phyloP scores from a whole-genome alignment of 2,329 filamentous ascomycete genomes.

The Arthrobotrys conoides region DNA sequence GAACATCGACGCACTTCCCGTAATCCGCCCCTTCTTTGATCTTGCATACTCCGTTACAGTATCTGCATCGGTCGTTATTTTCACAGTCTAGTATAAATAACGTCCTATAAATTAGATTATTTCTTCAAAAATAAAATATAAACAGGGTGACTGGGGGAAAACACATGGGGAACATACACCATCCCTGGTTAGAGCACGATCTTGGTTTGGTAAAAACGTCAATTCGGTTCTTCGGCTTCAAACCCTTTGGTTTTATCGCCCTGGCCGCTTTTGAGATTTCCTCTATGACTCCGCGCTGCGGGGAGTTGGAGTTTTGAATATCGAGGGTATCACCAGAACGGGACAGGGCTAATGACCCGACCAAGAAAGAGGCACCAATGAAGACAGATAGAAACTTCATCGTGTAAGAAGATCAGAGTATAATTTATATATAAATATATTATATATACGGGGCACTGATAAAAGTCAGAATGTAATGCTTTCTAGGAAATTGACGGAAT shows the following conservation, averaged over 20 bases:
- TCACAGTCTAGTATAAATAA: neutral
- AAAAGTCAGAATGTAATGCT: neutral
- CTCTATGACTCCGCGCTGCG: neutral
- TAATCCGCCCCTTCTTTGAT: neutral
- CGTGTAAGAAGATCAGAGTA: neutral
- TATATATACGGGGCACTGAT: neutral
- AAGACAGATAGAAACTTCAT: slow-evolving; percentile 14
- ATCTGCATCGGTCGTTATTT: slow-evolving; percentile 11
- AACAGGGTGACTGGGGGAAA: neutral
- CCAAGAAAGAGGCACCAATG: slow-evolving; percentile 8
- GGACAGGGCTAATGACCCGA: slow-evolving; percentile 2
- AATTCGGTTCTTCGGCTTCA: neutral
- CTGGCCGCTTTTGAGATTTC: neutral
- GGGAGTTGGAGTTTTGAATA: slow-evolving; percentile 10
- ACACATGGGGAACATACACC: neutral
- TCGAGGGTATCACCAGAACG: slow-evolving; percentile 14
- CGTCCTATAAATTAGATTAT: neutral
- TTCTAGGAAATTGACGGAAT: neutral
- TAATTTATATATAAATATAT: neutral
- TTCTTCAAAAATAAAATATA: neutral
- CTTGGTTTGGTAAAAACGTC: slow-evolving; percentile 13
- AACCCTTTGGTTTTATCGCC: neutral
- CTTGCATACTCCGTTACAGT: slow-evolving; percentile 20
- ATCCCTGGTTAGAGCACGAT: slow-evolving; percentile 1
- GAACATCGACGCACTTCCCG: slow-evolving; percentile 22